Conservation (phyloP, 2,329 filamentous ascomycete genomes). For the Dendryphion nanum region DNA sequence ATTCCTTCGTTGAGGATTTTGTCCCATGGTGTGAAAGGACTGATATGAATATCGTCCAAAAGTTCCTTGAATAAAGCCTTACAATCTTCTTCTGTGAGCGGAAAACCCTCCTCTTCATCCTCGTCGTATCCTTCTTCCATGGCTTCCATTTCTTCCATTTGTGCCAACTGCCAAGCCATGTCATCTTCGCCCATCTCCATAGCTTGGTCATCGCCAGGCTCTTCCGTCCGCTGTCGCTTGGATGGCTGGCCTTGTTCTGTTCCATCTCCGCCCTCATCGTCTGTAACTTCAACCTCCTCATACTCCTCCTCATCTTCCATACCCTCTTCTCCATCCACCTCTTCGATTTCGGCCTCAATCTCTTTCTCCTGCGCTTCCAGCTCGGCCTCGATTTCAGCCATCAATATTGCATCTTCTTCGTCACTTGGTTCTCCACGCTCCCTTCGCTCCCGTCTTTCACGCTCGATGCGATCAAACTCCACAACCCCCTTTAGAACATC, state of each 20-base stretch:
- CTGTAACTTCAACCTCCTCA: constrained; percentile 73
- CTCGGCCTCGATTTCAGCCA: constrained; percentile 34
- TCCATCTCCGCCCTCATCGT: constrained; percentile 50
- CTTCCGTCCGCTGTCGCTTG: constrained; percentile 51
- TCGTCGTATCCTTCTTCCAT: constrained; percentile 69
- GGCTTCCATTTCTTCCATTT: constrained; percentile 79
- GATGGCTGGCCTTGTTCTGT: constrained; percentile 47
- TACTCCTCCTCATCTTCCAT: constrained; percentile 68
- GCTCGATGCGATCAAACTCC: constrained; percentile 69
- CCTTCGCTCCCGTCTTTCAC: constrained; percentile 59
- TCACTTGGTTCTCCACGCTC: constrained; percentile 46
- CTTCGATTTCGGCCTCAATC: constrained; percentile 25
- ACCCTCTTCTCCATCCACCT: constrained; percentile 38
- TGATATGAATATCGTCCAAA: constrained; percentile 77
- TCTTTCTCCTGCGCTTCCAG: constrained; percentile 30
- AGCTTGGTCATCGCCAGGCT: constrained; percentile 43
- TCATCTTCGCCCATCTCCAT: constrained; percentile 92
- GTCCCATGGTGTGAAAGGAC: constrained; percentile 89
- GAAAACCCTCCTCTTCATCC: constrained; percentile 72
- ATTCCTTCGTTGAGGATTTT: constrained; percentile 79
- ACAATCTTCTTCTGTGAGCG: constrained; percentile 73
- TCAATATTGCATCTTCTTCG: constrained; percentile 32
- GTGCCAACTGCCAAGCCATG: constrained; percentile 85
- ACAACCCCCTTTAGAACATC: constrained; percentile 74
- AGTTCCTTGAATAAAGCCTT: constrained; percentile 79